Conservation (phyloP, 495 filamentous ascomycete genomes). For the Penicillium crystallinum region DNA sequence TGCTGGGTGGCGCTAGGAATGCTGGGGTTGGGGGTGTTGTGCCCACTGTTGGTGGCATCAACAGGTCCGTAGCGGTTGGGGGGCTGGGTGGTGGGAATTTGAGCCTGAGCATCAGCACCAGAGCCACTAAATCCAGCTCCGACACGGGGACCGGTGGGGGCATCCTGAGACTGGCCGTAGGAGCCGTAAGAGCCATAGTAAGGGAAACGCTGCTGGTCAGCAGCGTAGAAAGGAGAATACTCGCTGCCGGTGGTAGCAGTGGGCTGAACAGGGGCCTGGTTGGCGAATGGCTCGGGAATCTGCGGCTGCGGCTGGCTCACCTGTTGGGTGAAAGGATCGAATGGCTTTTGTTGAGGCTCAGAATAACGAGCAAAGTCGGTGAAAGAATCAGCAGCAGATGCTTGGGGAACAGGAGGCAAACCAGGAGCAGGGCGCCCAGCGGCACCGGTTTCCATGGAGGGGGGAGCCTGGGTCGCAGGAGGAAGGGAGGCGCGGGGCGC, state of each 20-base stretch:
- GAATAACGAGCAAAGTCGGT: conserved; percentile 64
- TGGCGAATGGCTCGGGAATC: conserved; percentile 52
- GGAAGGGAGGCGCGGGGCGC: conserved; percentile 90
- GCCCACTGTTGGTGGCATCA: conserved; percentile 77
- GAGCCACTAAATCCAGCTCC: conserved; percentile 60
- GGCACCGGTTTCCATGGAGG: conserved; percentile 49
- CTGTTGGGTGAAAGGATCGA: conserved; percentile 83
- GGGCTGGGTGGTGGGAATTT: conserved; percentile 64
- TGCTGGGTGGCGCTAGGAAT: conserved; percentile 63
- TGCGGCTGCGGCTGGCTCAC: conserved; percentile 60
- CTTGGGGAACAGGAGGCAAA: conserved; percentile 61
- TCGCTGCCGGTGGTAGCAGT: conserved; percentile 64
- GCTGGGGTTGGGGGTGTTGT: conserved; percentile 82
- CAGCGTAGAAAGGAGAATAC: conserved; percentile 80
- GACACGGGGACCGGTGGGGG: conserved; percentile 61
- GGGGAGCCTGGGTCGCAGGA: conserved; percentile 52
- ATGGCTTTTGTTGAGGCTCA: conserved; percentile 67
- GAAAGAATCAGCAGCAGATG: conserved; percentile 46
- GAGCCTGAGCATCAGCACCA: conserved; percentile 66
- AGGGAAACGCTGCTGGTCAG: conserved; percentile 71
- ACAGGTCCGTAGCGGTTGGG: conserved; percentile 63
- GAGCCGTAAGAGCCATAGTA: conserved; percentile 81
- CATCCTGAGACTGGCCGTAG: conserved; percentile 80
- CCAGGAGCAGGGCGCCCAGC: conserved; percentile 65
- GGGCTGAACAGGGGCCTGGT: conserved; percentile 49